Percentiles rank a stretch among this genome's conserved stretches.
phyloP scores from a whole-genome alignment of 2,329 filamentous ascomycete genomes.

The Davidsoniella virescens region DNA sequence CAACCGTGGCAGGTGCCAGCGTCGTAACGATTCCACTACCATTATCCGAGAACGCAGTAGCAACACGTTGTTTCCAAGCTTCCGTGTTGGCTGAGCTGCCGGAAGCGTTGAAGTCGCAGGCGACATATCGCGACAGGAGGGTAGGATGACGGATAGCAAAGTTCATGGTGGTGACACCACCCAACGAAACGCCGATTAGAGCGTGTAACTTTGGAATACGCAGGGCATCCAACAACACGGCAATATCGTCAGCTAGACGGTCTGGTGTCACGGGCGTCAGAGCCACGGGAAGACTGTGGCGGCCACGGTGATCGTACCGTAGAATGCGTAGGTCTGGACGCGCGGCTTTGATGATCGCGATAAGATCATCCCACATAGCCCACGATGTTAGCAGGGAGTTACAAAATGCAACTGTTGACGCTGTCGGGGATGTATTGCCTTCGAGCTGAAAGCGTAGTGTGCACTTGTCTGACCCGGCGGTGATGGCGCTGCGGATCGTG shows the following conservation, averaged over 20 bases:
- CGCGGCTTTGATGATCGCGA: constrained; percentile 41
- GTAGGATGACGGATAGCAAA: constrained; percentile 50
- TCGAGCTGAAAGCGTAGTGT: constrained; percentile 59
- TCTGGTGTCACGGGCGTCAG: constrained; percentile 41
- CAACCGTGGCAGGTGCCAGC: constrained; percentile 54
- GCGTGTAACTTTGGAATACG: constrained; percentile 49
- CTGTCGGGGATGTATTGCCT: constrained; percentile 47
- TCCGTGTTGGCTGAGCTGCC: constrained; percentile 58
- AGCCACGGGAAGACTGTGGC: constrained; percentile 32
- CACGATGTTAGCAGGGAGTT: constrained; percentile 69
- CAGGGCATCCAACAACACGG: constrained; percentile 48
- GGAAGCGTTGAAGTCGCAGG: constrained; percentile 64
- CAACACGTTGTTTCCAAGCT: constrained; percentile 65
- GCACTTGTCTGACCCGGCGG: constrained; percentile 42
- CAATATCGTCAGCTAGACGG: constrained; percentile 51
- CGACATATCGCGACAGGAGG: constrained; percentile 44
- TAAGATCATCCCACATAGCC: constrained; percentile 66
- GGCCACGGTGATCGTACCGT: constrained; percentile 62
- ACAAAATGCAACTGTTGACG: constrained; percentile 57
- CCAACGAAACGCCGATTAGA: constrained; percentile 64
- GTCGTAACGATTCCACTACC: constrained; percentile 42
- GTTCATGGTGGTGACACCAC: constrained; percentile 62
- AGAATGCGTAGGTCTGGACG: constrained; percentile 55
- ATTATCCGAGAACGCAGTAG: constrained; percentile 41
- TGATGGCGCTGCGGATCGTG: constrained; percentile 45